A percentile compares a stretch with the other conserved stretches of the same genome.
Evolutionary conservation across 2,329 filamentous ascomycete species (phyloP).

Genomic region (Cadophora sp.): DNA sequence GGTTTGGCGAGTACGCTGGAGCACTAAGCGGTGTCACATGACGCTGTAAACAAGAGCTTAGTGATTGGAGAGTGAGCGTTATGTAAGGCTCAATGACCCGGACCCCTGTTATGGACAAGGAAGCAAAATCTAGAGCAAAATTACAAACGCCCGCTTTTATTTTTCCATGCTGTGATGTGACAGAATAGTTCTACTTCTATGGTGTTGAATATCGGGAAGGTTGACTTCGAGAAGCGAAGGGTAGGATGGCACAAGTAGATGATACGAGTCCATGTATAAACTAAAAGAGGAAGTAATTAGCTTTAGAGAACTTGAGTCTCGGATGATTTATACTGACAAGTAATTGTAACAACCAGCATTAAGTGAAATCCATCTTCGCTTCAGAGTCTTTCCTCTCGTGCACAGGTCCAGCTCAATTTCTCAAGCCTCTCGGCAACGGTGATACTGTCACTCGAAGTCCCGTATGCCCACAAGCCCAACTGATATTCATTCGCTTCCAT

Average conservation of each 20-base stretch:
- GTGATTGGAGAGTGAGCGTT: background rate
- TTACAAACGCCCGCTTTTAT: too few species aligned
- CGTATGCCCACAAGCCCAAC: constrained; percentile 20
- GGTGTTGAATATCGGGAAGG: too few species aligned
- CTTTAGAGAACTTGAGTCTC: background rate
- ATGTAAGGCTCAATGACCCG: background rate
- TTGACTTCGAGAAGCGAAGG: too few species aligned
- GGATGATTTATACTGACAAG: background rate
- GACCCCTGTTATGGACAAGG: background rate
- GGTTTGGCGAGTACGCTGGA: constrained; percentile 33
- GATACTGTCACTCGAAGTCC: constrained; percentile 18
- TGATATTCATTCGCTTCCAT: background rate
- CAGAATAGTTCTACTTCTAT: too few species aligned
- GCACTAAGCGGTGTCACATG: constrained; percentile 23
- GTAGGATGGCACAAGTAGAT: too few species aligned
- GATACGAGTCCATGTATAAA: too few species aligned
- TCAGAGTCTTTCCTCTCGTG: background rate
- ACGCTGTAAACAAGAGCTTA: background rate
- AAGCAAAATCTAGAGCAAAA: background rate
- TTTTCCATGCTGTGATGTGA: too few species aligned
- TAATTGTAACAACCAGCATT: background rate
- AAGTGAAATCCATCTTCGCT: background rate
- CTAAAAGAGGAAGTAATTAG: too few species aligned
- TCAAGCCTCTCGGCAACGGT: constrained; percentile 30
- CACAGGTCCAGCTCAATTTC: constrained; percentile 20